phyloP scores from a whole-genome alignment of 345 rosid species.

The Lenwebbia sp. region DNA sequence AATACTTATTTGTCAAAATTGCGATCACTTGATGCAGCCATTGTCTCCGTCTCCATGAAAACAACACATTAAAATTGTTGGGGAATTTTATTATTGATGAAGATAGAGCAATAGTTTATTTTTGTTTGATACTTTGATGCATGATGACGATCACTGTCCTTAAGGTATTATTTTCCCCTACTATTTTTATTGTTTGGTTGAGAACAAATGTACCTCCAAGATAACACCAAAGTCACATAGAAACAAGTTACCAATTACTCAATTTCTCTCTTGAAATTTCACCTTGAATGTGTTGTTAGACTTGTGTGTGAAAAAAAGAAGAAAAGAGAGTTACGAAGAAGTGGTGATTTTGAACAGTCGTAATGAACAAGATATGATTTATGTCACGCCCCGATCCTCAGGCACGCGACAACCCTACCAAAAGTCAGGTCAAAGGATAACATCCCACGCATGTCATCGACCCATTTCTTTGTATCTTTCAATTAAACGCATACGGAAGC shows the following conservation, averaged over 20 bases:
- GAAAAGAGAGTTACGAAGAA: neutral
- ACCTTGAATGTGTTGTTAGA: neutral
- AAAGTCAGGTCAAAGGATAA: no score
- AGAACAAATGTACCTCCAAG: neutral
- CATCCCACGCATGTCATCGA: no score
- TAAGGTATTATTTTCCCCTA: neutral
- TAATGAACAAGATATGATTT: neutral
- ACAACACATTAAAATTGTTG: neutral
- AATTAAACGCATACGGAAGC: no score
- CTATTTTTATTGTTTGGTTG: fast-evolving
- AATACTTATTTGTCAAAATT: no score
- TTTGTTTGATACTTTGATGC: neutral
- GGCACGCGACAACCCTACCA: no score
- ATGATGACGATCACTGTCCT: neutral
- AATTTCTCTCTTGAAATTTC: neutral
- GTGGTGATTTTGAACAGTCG: neutral
- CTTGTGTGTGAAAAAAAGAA: neutral
- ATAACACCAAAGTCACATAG: neutral
- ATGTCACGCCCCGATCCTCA: no score
- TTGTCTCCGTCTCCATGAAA: no score
- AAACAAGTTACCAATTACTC: neutral
- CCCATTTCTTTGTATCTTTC: no score
- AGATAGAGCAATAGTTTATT: neutral
- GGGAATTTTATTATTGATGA: neutral
- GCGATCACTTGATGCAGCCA: no score